Evolutionary conservation across 2,329 filamentous ascomycete species (phyloP), one percentile per base, ranked within the genome.

Genomic region (Phaeosphaeria sp.): DNA sequence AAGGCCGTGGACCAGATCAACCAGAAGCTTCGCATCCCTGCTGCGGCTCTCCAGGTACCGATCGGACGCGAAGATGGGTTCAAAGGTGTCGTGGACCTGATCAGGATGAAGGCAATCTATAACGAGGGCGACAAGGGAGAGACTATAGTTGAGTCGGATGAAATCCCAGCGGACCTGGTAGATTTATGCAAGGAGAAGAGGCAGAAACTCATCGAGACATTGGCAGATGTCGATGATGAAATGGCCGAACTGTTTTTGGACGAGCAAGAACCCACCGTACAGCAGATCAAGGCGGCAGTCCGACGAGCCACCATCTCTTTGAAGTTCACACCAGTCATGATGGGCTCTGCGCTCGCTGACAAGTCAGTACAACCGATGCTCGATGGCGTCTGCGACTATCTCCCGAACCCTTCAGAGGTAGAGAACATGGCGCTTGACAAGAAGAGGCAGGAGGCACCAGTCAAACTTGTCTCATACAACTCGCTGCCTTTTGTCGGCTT

Each of bases 1-100:
- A 97, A 96, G 81, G 93, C 93, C 9, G 89, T 99, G 56, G 94
- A 99, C 42, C 93, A 97, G 81, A 98, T 99, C 84, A 97, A 97
- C 82, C 87, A 89, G 71, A 99, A 99, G 81, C 87, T 99, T 62
- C 93, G 93, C 81, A 90, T 98, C 52, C 89, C 91, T 30, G 95
- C 95, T 33, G 95, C 95, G 13, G 95, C 95, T 18, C 85, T 99
- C 44, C 95, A 99, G 80, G 88, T 99, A 22, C 95, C 95, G 10
- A 97, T 99, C 68, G 95, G 95, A 58, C 83, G 87, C 23, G 95
- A 99, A 79, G 93, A 97, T 75, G 89, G 90, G 63, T 97, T 97
- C 76, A 85, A 92, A 77, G 95, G 95, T 64, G 92, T 99, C 3
- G 89, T 99, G 20, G 95, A 99, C 78, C 78, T 99, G 64, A 89